Percentiles rank a stretch among this genome's conserved stretches.
These are phyloP conservation scores for Saturnispora sekii DNA, from an alignment of 805 yeast species.

Conservation along the genomic window DNA sequence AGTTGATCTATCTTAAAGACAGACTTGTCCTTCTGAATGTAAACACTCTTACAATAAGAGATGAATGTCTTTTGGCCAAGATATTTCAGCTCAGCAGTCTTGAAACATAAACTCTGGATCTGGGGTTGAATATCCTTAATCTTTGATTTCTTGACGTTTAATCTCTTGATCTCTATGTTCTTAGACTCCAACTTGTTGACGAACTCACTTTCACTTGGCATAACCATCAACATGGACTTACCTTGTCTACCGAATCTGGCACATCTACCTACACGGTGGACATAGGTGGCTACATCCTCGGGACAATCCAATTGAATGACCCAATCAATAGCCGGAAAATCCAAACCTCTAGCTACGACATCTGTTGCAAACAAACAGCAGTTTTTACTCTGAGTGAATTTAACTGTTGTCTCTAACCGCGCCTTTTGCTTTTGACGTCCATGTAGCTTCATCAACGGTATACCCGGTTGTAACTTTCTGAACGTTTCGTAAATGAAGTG, in stretches of 20 bases:
- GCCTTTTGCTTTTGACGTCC: constrained; percentile 91
- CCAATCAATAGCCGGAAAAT: constrained; percentile 91
- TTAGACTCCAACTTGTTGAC: constrained; percentile 49
- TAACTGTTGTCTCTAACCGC: constrained; percentile 69
- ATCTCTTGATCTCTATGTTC: constrained; percentile 59
- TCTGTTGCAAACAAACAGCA: constrained; percentile 85
- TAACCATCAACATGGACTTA: constrained; percentile 68
- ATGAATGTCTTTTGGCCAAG: constrained; percentile 94
- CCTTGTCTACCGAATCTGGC: constrained; percentile 85
- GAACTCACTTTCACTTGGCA: constrained; percentile 79
- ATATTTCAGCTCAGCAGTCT: constrained; percentile 85
- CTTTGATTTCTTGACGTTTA: constrained; percentile 67
- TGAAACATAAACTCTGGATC: constrained; percentile 81
- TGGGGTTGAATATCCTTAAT: constrained; percentile 71
- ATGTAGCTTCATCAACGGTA: constrained; percentile 72
- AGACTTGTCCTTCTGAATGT: constrained; percentile 78
- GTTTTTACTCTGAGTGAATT: constrained; percentile 68
- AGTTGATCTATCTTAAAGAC: constrained; percentile 69
- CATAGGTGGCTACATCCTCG: constrained; percentile 80
- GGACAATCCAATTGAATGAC: constrained; percentile 90
- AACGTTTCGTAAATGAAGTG: constrained; percentile 83
- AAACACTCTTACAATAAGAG: constrained; percentile 78
- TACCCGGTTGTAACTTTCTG: constrained; percentile 85
- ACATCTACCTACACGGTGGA: constrained; percentile 84
- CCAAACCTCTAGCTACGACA: constrained; percentile 86